phyloP scores from a whole-genome alignment of 2,329 filamentous ascomycete genomes.

The Dothistroma pini region DNA sequence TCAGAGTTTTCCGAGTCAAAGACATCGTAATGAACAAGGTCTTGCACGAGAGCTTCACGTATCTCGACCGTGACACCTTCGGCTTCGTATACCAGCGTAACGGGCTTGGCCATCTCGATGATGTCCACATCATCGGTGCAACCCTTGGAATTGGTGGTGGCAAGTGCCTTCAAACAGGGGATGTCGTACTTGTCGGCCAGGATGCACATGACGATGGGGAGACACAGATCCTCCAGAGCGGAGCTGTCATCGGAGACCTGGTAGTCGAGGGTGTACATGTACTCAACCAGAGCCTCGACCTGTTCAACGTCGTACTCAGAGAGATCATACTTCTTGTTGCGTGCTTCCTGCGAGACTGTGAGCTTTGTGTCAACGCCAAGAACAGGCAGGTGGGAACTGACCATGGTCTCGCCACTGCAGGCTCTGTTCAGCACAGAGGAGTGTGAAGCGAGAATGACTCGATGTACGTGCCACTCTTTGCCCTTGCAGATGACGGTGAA shows the following conservation, averaged over 20 bases:
- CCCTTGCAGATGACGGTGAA: neutral
- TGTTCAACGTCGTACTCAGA: neutral
- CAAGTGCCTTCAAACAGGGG: constrained; percentile 2
- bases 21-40: neutral
- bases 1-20: no score
- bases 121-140: neutral
- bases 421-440: neutral
- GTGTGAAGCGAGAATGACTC: neutral
- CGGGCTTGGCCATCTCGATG: neutral
- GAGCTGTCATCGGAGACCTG: neutral
- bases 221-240: neutral
- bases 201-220: neutral
- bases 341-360: neutral
- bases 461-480: neutral
- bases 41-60: neutral
- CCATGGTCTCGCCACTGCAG: neutral
- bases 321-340: neutral
- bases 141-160: constrained; percentile 9
- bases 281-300: neutral
- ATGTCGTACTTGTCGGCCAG: constrained; percentile 19
- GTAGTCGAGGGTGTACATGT: neutral
- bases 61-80: neutral
- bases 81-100: neutral
- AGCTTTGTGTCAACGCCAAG: neutral
- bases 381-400: neutral